phyloP scores from a whole-genome alignment of 192 early-diverging fungal genomes.

The Gorgonomyces haynaldii region DNA sequence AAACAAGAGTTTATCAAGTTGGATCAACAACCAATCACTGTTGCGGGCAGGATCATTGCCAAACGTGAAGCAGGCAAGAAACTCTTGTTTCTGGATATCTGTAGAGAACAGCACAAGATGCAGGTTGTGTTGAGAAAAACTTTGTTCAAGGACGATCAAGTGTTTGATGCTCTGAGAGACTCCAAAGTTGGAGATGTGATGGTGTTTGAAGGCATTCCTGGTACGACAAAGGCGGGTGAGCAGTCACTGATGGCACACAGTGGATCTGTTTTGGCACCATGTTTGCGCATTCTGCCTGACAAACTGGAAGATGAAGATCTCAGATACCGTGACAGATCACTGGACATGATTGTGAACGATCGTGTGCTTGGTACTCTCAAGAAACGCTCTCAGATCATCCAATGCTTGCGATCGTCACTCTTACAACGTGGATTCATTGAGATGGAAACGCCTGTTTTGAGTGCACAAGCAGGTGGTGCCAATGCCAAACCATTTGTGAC shows the following conservation, averaged over 20 bases:
- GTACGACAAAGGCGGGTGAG: slow-evolving; percentile 60
- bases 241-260: slow-evolving; percentile 51
- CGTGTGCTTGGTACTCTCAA: slow-evolving; percentile 34
- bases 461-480: slow-evolving; percentile 63
- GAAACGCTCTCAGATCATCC: slow-evolving; percentile 39
- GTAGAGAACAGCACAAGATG: slow-evolving; percentile 48
- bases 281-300: slow-evolving; percentile 55
- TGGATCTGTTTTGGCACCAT: slow-evolving; percentile 53
- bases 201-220: slow-evolving; percentile 45
- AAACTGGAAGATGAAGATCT: slow-evolving; percentile 31
- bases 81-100: slow-evolving; percentile 63
- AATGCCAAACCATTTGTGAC: slow-evolving; percentile 72
- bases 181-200: slow-evolving; percentile 40
- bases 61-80: slow-evolving; percentile 61
- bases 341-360: slow-evolving; percentile 66
- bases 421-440: slow-evolving; percentile 59
- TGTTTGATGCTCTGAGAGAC: slow-evolving; percentile 25
- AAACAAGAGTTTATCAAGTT: background rate
- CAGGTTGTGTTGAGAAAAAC: slow-evolving; percentile 57
- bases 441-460: slow-evolving; percentile 76
- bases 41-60: slow-evolving; percentile 56
- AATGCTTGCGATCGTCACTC: slow-evolving; percentile 49
- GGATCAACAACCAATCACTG: no score
- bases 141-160: slow-evolving; percentile 17
- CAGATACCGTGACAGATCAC: slow-evolving; percentile 55